These are phyloP conservation scores for Ceratocystis alfenasii DNA, from an alignment of 2,329 filamentous ascomycete species.

Conservation along the genomic window DNA sequence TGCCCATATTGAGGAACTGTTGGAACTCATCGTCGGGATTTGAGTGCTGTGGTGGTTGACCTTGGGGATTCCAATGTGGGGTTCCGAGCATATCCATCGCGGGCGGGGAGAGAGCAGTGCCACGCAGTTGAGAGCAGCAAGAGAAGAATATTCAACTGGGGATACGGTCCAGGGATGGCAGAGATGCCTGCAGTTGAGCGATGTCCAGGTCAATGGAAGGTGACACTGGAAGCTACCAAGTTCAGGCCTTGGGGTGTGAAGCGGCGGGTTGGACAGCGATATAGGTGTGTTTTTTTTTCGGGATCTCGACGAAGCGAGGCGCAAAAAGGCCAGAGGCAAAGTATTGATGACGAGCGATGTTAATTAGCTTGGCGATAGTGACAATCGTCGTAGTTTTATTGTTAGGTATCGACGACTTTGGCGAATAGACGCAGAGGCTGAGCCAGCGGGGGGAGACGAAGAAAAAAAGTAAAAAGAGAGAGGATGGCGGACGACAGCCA, in stretches of 20 bases:
- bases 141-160: background rate
- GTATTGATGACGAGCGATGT: no score
- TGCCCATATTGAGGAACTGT: constrained; percentile 50
- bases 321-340: background rate
- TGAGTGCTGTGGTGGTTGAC: constrained; percentile 40
- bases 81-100: constrained; percentile 21
- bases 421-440: background rate
- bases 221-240: no score
- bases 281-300: background rate
- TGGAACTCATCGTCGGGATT: constrained; percentile 49
- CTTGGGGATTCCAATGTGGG: constrained; percentile 42
- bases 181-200: no score
- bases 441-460: no score
- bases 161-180: no score
- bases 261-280: background rate
- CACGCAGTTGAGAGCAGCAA: background rate
- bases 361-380: background rate
- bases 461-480: background rate
- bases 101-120: background rate
- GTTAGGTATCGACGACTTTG: background rate
- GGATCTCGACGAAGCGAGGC: background rate
- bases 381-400: background rate
- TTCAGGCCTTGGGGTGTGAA: background rate
- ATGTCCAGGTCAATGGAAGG: no score
- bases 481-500: background rate